A percentile compares a stretch with the other conserved stretches of the same genome.
phyloP scores from a whole-genome alignment of 495 filamentous ascomycete genomes.

The Penicillium dipodomyicola region DNA sequence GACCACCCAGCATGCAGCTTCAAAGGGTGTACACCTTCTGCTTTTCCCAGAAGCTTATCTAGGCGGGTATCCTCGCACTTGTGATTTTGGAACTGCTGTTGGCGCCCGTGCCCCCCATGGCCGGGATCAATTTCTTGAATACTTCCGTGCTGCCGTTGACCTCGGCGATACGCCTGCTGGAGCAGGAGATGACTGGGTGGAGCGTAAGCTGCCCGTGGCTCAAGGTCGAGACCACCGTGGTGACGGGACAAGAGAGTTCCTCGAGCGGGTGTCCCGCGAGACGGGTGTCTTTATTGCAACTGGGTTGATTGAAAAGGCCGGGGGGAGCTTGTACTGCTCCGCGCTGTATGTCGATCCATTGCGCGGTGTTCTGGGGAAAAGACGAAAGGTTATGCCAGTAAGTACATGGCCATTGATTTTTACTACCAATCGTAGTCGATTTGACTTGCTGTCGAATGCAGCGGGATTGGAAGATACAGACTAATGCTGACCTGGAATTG shows the following conservation, averaged over 20 bases:
- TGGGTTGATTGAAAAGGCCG: conserved; percentile 75
- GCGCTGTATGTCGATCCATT: conserved; percentile 79
- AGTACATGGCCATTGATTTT: background rate
- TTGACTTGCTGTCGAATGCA: background rate
- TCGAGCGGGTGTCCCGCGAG: conserved; percentile 71
- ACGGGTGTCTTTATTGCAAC: conserved; percentile 78
- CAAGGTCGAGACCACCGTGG: conserved; percentile 56
- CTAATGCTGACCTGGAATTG: conserved; percentile 13
- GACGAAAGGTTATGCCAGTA: conserved; percentile 90
- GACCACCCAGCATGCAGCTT: conserved; percentile 39
- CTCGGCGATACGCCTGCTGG: conserved; percentile 81
- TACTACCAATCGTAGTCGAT: background rate
- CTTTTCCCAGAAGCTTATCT: conserved; percentile 94
- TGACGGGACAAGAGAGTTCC: conserved; percentile 79
- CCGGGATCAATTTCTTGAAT: conserved; percentile 78
- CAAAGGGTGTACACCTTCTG: conserved; percentile 62
- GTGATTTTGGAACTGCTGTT: conserved; percentile 69
- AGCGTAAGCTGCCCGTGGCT: conserved; percentile 47
- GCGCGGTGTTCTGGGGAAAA: conserved; percentile 73
- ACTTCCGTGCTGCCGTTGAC: conserved; percentile 78
- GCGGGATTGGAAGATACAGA: conserved; percentile 12
- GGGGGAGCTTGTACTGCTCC: conserved; percentile 80
- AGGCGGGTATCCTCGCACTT: conserved; percentile 86
- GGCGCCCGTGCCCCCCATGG: conserved; percentile 66
- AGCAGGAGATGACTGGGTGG: conserved; percentile 70